A percentile compares a stretch with the other conserved stretches of the same genome.
Evolutionary conservation across 306 rosid species (phyloP).

Genomic region (Corylus avellana): DNA sequence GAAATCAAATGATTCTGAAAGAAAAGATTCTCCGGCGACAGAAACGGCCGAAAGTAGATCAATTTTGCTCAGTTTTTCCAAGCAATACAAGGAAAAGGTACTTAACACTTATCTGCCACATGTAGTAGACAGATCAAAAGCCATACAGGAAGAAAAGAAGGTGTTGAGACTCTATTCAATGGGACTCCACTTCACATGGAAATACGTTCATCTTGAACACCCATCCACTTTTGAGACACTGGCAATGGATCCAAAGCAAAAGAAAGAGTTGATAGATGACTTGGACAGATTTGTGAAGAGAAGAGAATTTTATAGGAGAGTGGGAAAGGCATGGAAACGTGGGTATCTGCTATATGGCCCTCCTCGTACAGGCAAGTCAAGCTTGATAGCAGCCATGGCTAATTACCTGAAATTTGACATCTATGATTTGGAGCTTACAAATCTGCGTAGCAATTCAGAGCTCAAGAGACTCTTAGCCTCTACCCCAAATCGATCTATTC

Average conservation of each 20-base stretch:
- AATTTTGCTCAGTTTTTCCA: constrained; percentile 26
- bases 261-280: constrained; percentile 38
- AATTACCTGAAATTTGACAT: constrained; percentile 40
- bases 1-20: constrained; percentile 3
- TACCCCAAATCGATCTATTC: constrained; percentile 32
- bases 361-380: constrained; percentile 47
- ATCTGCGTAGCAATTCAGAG: constrained; percentile 14
- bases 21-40: background rate
- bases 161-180: constrained; percentile 32
- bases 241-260: constrained; percentile 36
- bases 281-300: constrained; percentile 36
- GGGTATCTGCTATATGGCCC: constrained; percentile 47
- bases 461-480: constrained; percentile 28
- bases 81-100: constrained; percentile 25
- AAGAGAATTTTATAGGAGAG: constrained; percentile 29
- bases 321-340: constrained; percentile 48
- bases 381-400: constrained; percentile 52
- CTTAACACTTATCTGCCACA: constrained; percentile 27
- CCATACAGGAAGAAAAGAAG: constrained; percentile 23
- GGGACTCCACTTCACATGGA: constrained; percentile 21
- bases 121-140: constrained; percentile 29
- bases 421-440: constrained; percentile 44
- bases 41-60: constrained; percentile 12
- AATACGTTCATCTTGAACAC: constrained; percentile 33
- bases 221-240: constrained; percentile 34